These are phyloP conservation scores for Oenanthe javanica DNA, from an alignment of 140 eudicot genomes.

Conservation along the genomic window DNA sequence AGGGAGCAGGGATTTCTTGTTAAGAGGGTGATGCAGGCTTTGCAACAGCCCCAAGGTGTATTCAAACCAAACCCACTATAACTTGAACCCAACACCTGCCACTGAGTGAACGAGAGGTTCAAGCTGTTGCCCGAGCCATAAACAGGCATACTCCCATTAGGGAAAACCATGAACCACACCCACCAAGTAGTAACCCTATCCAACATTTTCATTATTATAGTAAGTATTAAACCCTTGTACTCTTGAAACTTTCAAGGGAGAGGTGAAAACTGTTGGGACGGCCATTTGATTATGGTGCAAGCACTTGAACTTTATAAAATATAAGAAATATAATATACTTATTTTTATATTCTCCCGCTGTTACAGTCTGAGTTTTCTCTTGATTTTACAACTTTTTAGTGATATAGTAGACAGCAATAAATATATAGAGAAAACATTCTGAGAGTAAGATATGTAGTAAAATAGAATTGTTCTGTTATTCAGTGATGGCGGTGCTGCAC, in stretches of 20 bases:
- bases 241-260: not conserved
- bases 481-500: constrained; percentile 99
- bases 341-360: not conserved
- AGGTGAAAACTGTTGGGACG: not conserved
- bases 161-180: not conserved
- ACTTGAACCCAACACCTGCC: not conserved
- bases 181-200: not conserved
- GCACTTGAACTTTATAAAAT: not conserved
- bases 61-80: not conserved
- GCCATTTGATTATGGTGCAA: not conserved
- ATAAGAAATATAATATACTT: no score
- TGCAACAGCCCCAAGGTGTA: no score
- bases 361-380: not conserved
- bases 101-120: not conserved
- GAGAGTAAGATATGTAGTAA: constrained; percentile 1
- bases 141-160: not conserved
- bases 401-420: not conserved
- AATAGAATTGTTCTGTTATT: constrained; percentile 8
- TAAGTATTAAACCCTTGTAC: not conserved
- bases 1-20: not conserved
- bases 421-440: not conserved
- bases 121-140: not conserved
- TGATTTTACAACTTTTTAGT: not conserved
- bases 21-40: no score
- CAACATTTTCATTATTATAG: not conserved